Evolutionary conservation across 495 filamentous ascomycete genomes (phyloP), one percentile per base, ranked within the genome.

Genomic region (Aspergillus coremiiformis): DNA sequence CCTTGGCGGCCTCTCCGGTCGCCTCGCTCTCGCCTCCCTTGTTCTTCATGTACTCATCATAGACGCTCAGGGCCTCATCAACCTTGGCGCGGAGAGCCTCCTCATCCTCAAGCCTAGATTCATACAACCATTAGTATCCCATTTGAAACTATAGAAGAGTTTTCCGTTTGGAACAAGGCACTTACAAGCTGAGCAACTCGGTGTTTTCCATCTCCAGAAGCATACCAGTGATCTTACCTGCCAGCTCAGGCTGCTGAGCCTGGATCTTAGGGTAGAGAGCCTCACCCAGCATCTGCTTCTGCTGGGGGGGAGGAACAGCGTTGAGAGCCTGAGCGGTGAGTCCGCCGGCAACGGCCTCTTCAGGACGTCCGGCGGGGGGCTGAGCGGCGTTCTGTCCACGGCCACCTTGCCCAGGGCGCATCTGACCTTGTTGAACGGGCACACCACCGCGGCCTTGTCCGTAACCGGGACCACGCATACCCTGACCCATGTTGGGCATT

Each of bases 141-240:
- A 7, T 23, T 21, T 0, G 4, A 8, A 24, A 33, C 15, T 52
- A 21, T 51, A 14, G 27, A 48, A 9, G 17, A 32, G 26, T 20
- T 5, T 12, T 44, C 27, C 42, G 20, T n/a, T 27, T 7, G 12
- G 43, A 21, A 37, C 20, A 22, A 32, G n/a, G 21, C 15, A 90
- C 93, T 89, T 84, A 98, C 93, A 99, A 79, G 69, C 85, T 86
- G 63, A 99, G 73, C 55, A 99, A 73, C 77, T 99, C 93, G 42
- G 75, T 57, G 66, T 96, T 96, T 56, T 96, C 93, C 93, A 99
- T 99, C 80, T 99, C 93, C 60, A 99, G 66, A 62, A 99, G 83
- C 93, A 99, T 99, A 70, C 93, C 93, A 53, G 93, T 99, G 65
- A 99, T 96, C 85, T 99, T 99, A 60, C 93, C 93, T 56, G 93